phyloP scores from a whole-genome alignment of 352 stramenopile species.

The Globisporangium megalacanthum region DNA sequence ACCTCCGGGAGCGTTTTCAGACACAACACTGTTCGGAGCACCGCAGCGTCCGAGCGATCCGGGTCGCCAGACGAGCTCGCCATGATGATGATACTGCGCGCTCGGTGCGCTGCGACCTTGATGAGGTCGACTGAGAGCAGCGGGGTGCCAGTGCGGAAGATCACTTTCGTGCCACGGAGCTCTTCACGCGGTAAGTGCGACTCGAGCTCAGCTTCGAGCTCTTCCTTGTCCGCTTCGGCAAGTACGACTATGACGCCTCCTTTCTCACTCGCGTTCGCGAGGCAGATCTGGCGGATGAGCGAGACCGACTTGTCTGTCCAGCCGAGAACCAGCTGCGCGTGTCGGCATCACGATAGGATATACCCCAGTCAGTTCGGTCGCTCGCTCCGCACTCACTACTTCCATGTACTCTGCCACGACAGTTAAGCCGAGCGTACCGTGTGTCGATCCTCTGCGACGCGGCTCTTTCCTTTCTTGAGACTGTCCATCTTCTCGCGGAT shows the following conservation, averaged over 20 bases:
- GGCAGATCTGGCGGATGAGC: conserved; percentile 79
- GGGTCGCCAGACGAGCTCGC: conserved; percentile 62
- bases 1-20: conserved; percentile 71
- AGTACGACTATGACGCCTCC: conserved; percentile 80
- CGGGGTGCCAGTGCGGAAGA: conserved; percentile 77
- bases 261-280: conserved; percentile 84
- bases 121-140: conserved; percentile 74
- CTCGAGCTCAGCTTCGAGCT: conserved; percentile 60
- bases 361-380: neutral
- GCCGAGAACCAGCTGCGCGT: conserved; percentile 63
- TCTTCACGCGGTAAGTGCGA: conserved; percentile 56
- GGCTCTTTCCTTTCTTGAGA: conserved; percentile 83
- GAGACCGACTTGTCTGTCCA: conserved; percentile 87
- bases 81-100: conserved; percentile 81
- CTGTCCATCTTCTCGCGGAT: conserved; percentile 87
- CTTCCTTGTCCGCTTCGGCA: conserved; percentile 68
- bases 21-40: conserved; percentile 73
- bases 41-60: conserved; percentile 74
- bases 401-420: neutral
- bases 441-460: conserved; percentile 75
- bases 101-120: conserved; percentile 74
- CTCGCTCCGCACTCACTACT: neutral
- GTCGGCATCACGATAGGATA: neutral
- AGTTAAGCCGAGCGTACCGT: conserved; percentile 30
- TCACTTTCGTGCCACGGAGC: conserved; percentile 65